phyloP scores from a whole-genome alignment of 1,284 basidiomycete species.

The Cystobasidium slooffiae region DNA sequence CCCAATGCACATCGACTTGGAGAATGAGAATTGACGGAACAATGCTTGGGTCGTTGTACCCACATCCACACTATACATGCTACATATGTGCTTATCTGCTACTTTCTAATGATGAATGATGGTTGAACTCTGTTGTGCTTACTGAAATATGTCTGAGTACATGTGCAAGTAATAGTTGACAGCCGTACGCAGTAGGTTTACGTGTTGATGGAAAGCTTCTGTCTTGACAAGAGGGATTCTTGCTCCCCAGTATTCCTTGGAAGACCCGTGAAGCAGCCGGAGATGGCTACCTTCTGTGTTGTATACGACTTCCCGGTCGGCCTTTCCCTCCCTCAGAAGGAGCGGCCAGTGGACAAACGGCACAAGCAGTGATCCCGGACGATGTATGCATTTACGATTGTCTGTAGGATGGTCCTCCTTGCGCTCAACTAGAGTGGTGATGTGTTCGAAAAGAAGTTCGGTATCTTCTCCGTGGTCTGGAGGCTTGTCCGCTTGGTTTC shows the following conservation, averaged over 20 bases:
- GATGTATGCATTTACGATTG: constrained; percentile 17
- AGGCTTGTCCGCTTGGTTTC: constrained; percentile 7
- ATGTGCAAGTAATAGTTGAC: constrained; percentile 10
- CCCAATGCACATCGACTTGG: no score
- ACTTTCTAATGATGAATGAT: no score
- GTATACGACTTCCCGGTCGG: not conserved
- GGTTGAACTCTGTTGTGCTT: no score
- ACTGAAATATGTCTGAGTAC: constrained; percentile 6
- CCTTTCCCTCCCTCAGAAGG: not conserved
- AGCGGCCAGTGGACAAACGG: constrained; percentile 9
- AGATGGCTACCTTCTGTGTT: constrained; percentile 1
- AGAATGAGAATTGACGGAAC: no score
- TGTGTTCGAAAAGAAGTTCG: not conserved
- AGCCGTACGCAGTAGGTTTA: not conserved
- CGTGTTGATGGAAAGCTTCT: not conserved
- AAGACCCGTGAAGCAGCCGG: constrained; percentile 1
- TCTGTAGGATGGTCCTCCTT: constrained; percentile 15
- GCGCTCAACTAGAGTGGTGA: not conserved
- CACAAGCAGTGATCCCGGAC: constrained; percentile 1
- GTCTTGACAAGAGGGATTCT: not conserved
- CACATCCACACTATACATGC: no score
- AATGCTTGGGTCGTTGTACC: no score
- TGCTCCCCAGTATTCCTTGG: not conserved
- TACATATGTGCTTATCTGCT: no score
- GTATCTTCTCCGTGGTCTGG: not conserved